Evolutionary conservation across 139 green algal species (phyloP).

Genomic region (Deuterostichococcus epilithicus): DNA sequence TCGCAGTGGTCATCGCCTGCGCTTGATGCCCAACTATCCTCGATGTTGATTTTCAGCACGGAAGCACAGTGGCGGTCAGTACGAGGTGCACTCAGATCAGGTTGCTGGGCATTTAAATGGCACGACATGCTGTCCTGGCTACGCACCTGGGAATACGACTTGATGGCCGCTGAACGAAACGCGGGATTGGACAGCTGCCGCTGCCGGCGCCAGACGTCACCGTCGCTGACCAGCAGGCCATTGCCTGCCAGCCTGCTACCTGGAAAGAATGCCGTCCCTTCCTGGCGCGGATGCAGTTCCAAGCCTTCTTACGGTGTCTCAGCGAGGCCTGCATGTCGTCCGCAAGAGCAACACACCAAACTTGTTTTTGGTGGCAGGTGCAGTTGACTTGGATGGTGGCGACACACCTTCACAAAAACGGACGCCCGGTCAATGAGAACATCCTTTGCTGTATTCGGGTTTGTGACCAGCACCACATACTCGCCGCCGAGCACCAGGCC

Average conservation of each 20-base stretch:
- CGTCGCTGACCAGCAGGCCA: conserved; percentile 79
- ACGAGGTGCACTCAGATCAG: too few species aligned
- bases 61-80: too few species aligned
- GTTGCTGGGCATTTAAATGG: too few species aligned
- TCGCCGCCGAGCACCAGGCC: conserved; percentile 76
- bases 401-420: conserved; percentile 27
- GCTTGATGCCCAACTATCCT: too few species aligned
- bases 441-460: conserved; percentile 27
- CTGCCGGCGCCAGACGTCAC: conserved; percentile 74
- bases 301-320: conserved; percentile 50
- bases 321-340: conserved; percentile 51
- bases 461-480: conserved; percentile 68
- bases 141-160: conserved; percentile 38
- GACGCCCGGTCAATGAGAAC: conserved; percentile 34
- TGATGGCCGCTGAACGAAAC: conserved; percentile 69
- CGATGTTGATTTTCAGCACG: too few species aligned
- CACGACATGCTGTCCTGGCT: neutral
- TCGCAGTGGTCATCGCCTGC: conserved; percentile 27
- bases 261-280: conserved; percentile 90
- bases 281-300: conserved; percentile 25
- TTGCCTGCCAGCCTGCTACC: conserved; percentile 75
- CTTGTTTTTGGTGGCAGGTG: neutral
- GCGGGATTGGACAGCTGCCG: conserved; percentile 78
- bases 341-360: neutral
- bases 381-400: neutral